Evolutionary conservation across 148 eudicot genomes (phyloP), one percentile per base, ranked within the genome.

Genomic region (Arbutus unedo): DNA sequence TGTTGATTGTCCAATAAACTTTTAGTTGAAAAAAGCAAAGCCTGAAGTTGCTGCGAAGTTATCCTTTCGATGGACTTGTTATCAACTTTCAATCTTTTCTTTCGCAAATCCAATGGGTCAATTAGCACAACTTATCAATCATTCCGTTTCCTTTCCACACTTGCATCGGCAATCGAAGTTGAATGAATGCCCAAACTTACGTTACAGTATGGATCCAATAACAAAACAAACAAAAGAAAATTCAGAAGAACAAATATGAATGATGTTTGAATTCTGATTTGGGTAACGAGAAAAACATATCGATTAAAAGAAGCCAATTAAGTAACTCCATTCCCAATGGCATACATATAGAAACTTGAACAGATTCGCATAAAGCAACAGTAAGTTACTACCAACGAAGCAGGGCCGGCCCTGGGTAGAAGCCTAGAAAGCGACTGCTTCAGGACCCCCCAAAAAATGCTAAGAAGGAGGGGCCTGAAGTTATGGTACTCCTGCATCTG

Each of bases 321-420:
- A 48, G 38, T 6, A 9, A 9, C 8, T 19, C 4, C 8, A 3
- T 3, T 31, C 38, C 38, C 38, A 31, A 31, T 31, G 3, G 38
- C 15, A 64, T 23, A 23, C 43, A 23, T 64, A 16, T 2, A 38
- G 15, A 15, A 72, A 51, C 16, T 54, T 54, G 25, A 4, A 16
- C 66, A 77, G 44, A 77, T 51, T 77, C 66, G 38, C 62, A 48
- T 48, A 8, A 55, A 77, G 79, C 64, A 77, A 77, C 64, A 77
- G 55, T 14, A 2, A 16, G 19, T 10, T 2, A 0, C 13, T 16
- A 25, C 18, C 64, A 55, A 55, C 64, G 55, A 77, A 64, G 14
- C 38, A 31, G 38, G 38, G 38, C 38, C 38, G 38, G 38, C 38
- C 38, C 38, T 31, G 38, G 38, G 38, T 31, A 31, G 38, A 31